Evolutionary conservation across 2,329 filamentous ascomycete species (phyloP), one percentile per base, ranked within the genome.

Genomic region (Aureobasidium zeae): DNA sequence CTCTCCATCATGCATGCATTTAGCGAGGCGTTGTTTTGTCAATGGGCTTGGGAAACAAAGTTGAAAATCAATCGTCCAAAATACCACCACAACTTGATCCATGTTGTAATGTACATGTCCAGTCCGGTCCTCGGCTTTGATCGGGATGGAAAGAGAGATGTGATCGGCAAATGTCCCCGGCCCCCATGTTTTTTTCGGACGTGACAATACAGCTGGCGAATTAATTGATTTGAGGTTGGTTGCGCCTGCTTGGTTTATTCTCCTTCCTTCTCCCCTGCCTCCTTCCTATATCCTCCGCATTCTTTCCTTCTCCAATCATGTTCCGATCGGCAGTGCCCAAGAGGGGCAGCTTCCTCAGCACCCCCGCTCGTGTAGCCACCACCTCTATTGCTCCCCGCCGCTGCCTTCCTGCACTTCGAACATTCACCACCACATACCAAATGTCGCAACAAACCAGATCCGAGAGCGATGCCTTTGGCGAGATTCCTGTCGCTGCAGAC

Each of bases 381-480:
- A 5, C 5, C 8, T 33, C 19, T 16, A 29, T 33, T 21, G 34
- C 39, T 28, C 30, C 39, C 15, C 39, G 39, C 17, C 39, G 33
- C 26, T 25, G 26, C 29, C 26, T 39, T 5, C 36, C 36, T 12
- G 36, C 28, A 20, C 33, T 45, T 34, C 33, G 43, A 15, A 25
- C 52, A 17, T 62, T 63, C 51, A 47, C 50, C 25, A 58, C 50
- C 41, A 57, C 59, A 34, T 44, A 53, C 43, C 61, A 44, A 22
- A 64, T 63, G 59, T 52, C 54, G 4, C 52, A 49, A 32, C 57
- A 55, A 44, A 83, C 80, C 53, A 79, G 91, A 68, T 86, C 82
- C 59, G 91, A 98, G 71, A 91, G 79, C 68, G 91, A 98, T 73
- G 91, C 91, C 67, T 96, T 96, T 73, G 91, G 91, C 69, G 87